Conservation (phyloP, 140 eudicot genomes). For the Stevia rebaudiana region DNA sequence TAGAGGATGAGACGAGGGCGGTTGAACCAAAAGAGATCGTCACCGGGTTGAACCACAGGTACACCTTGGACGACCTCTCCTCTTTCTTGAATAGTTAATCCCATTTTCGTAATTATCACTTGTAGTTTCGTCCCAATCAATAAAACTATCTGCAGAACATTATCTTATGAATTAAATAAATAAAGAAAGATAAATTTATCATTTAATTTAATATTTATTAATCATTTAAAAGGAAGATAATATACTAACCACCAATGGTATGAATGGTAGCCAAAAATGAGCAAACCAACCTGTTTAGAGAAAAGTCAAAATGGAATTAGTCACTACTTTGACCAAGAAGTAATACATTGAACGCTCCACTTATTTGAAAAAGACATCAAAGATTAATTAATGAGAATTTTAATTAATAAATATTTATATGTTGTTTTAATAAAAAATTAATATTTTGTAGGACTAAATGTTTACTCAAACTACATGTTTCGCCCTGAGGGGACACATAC, state of each 20-base stretch:
- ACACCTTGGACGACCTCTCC: constrained; percentile 54
- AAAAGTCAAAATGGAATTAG: not conserved
- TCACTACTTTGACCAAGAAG: constrained; percentile 12
- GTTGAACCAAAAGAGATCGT: constrained; percentile 60
- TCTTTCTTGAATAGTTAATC: constrained; percentile 44
- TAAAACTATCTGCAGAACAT: constrained; percentile 35
- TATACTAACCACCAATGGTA: constrained; percentile 55
- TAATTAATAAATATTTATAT: too few species aligned
- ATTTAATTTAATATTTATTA: not conserved
- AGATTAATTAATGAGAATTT: too few species aligned
- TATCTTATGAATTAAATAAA: not conserved
- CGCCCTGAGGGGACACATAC: too few species aligned
- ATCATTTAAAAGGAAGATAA: not conserved
- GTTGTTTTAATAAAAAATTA: too few species aligned
- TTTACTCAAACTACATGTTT: too few species aligned
- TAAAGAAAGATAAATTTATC: not conserved
- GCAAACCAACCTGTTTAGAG: constrained; percentile 50
- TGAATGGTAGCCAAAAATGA: constrained; percentile 54
- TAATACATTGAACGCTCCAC: too few species aligned
- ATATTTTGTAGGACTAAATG: too few species aligned
- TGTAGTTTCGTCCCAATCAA: constrained; percentile 57
- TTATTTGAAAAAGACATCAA: too few species aligned
- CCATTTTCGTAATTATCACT: constrained; percentile 67
- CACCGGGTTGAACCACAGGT: constrained; percentile 52
- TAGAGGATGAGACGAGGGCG: constrained; percentile 54